phyloP scores from a whole-genome alignment of 768 basidiomycete genomes.

The Collybia mongolica region DNA sequence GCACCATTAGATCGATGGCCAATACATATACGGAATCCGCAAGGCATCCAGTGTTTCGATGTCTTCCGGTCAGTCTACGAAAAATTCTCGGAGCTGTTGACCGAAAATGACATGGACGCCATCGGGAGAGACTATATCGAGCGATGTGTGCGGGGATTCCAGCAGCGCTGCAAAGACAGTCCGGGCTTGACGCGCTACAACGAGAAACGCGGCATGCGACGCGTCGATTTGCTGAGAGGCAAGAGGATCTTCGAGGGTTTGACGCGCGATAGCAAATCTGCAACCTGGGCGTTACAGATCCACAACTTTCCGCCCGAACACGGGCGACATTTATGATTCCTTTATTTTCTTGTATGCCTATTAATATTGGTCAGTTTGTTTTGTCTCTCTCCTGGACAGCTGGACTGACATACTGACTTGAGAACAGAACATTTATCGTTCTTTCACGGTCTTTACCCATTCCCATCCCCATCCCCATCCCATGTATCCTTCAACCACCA shows the following conservation, averaged over 20 bases:
- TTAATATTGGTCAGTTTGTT: too few relatives aligned
- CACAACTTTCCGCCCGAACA: not conserved
- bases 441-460: too few relatives aligned
- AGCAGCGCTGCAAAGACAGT: constrained; percentile 43
- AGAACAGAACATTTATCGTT: too few relatives aligned
- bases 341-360: too few relatives aligned
- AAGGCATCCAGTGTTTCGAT: constrained; percentile 52
- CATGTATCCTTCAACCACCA: too few relatives aligned
- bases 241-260: constrained; percentile 55
- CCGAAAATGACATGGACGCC: constrained; percentile 34
- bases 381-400: too few relatives aligned
- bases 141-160: constrained; percentile 41
- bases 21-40: constrained; percentile 34
- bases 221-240: constrained; percentile 55
- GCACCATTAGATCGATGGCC: constrained; percentile 37
- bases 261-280: constrained; percentile 27
- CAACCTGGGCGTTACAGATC: constrained; percentile 30
- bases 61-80: constrained; percentile 59
- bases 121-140: constrained; percentile 27
- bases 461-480: too few relatives aligned
- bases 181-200: constrained; percentile 40
- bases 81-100: constrained; percentile 43
- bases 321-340: too few relatives aligned
- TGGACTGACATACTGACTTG: too few relatives aligned
- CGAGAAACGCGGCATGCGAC: constrained; percentile 46